Evolutionary conservation across 192 early-diverging fungal genomes (phyloP), one percentile per base, ranked within the genome.

Genomic region (Dimargaris cristalligena): DNA sequence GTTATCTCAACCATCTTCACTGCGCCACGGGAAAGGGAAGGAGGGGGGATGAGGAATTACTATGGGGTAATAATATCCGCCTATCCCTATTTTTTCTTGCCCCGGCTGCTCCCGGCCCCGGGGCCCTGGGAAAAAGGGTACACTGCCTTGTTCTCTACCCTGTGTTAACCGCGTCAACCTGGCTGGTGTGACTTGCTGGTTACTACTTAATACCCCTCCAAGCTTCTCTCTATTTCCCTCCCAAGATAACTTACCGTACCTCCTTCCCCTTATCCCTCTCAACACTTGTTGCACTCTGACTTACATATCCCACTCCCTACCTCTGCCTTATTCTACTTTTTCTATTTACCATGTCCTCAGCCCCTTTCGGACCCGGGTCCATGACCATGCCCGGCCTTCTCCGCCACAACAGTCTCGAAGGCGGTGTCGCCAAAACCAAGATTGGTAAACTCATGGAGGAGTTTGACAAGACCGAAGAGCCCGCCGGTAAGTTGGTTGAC

Each of bases 381-480:
- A 57, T 57, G 55, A 57, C 55, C 55, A 35, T 57, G 4, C 55
- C 55, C 22, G 55, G 55, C 6, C 55, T 57, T 31, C 34, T 57
- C 18, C 26, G 55, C n/a, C 55, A 57, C 16, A 57, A 57, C 55
- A 57, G 55, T 34, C 55, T 57, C 33, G 55, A 57, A 26, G 33
- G 33, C 33, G 22, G 22, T n/a, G 55, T 34, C 28, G 55, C 34
- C 31, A 57, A 57, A 26, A 38, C 55, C 32, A 31, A 34, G 20
- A 31, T 57, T 32, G 55, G 34, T 18, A 31, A 20, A 3, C 55
- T 57, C 6, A 57, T 57, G 33, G 55, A 57, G 35, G 55, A 31
- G 33, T 57, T 34, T 34, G 55, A 57, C 33, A 3, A 35, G 10
- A 16, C 34, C 34, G 55, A 57, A 26, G 55, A 57, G 26, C 55